Percentiles rank a stretch among this genome's conserved stretches.
phyloP scores from a whole-genome alignment of 2,329 filamentous ascomycete genomes.

The Tympanopsis confertula region DNA sequence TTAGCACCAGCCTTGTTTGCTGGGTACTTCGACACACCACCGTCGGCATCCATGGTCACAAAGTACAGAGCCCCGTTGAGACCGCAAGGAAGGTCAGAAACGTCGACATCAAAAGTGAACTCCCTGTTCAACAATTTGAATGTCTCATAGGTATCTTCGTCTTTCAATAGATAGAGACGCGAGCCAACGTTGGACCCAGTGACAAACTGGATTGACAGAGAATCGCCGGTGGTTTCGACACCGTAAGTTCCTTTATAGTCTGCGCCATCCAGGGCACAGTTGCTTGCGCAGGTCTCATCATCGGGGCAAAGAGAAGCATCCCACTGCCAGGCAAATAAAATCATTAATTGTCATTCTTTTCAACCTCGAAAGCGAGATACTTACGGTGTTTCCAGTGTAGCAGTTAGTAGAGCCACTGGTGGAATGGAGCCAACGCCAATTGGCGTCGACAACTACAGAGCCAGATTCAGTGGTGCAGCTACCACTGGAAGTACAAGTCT shows the following conservation, averaged over 20 bases:
- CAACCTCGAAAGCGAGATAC: constrained; percentile 8
- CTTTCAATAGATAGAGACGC: constrained; percentile 53
- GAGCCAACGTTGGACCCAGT: constrained; percentile 38
- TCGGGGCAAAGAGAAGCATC: constrained; percentile 27
- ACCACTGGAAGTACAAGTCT: constrained; percentile 36
- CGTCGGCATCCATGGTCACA: constrained; percentile 46
- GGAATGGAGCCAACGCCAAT: constrained; percentile 50
- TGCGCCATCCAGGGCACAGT: constrained; percentile 41
- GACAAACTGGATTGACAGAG: constrained; percentile 44
- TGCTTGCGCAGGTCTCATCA: constrained; percentile 28
- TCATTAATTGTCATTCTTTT: constrained; percentile 21
- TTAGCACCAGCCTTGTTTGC: constrained; percentile 39
- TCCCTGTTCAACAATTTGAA: constrained; percentile 57
- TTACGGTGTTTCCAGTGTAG: constrained; percentile 35
- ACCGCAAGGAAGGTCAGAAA: constrained; percentile 56
- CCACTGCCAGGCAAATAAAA: constrained; percentile 24
- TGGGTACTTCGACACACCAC: constrained; percentile 35
- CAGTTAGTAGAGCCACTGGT: constrained; percentile 36
- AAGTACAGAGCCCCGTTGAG: constrained; percentile 64
- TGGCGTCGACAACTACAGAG: constrained; percentile 43
- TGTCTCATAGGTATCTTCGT: constrained; percentile 49
- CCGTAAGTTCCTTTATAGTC: constrained; percentile 40
- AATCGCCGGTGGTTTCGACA: constrained; percentile 36
- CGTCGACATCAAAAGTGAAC: constrained; percentile 63
- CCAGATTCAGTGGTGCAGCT: constrained; percentile 37